These are phyloP conservation scores for Cephaloascus fragrans DNA, from an alignment of 805 yeast species.

Conservation along the genomic window DNA sequence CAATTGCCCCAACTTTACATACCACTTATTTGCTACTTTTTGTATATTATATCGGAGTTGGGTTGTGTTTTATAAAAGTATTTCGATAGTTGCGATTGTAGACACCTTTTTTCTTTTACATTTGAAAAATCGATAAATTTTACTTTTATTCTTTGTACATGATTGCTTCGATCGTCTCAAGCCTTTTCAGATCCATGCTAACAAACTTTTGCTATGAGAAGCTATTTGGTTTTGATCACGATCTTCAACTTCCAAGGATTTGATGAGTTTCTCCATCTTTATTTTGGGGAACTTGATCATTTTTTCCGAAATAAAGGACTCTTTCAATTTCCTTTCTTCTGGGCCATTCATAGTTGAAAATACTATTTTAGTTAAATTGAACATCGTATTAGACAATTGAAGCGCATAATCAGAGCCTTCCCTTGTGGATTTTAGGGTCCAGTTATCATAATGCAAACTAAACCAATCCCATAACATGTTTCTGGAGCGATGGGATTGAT, in stretches of 20 bases:
- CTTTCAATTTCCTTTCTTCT: conserved; percentile 12
- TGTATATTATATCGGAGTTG: no score
- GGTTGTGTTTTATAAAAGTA: no score
- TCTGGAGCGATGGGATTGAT: conserved; percentile 15
- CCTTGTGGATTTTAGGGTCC: conserved; percentile 38
- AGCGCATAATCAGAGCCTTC: conserved; percentile 35
- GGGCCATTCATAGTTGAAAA: conserved; percentile 24
- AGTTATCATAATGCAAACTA: conserved; percentile 36
- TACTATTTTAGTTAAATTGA: conserved; percentile 29
- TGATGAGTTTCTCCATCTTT: conserved; percentile 18
- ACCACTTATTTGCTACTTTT: no score
- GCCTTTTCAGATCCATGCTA: no score
- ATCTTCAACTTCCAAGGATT: conserved; percentile 12
- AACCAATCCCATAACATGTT: conserved; percentile 49
- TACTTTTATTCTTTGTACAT: no score
- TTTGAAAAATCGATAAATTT: no score
- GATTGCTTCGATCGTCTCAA: no score
- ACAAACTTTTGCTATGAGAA: conserved; percentile 6
- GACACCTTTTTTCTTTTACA: no score
- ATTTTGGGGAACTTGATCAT: conserved; percentile 24
- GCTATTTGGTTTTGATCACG: conserved; percentile 10
- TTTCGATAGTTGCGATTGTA: no score
- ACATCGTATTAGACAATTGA: conserved; percentile 33
- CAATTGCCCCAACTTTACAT: no score
- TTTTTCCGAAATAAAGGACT: conserved; percentile 21